phyloP scores from a whole-genome alignment of 352 stramenopile species.

The Phytophthora multivora region DNA sequence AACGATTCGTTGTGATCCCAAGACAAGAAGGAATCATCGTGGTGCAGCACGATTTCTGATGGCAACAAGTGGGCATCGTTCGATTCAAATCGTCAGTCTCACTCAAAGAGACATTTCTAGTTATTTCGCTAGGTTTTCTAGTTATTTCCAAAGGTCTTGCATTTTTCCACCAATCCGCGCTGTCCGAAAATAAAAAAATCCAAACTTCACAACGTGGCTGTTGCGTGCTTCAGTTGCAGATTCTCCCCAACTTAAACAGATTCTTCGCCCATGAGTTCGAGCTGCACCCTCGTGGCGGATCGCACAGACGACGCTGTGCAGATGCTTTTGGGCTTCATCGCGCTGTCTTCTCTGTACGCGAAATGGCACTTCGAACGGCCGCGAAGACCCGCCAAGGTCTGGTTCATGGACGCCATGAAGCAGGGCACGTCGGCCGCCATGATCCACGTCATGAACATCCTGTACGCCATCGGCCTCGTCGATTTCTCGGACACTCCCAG shows the following conservation, averaged over 20 bases:
- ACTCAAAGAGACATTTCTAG: slow-evolving; percentile 5
- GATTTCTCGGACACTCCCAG: slow-evolving; percentile 53
- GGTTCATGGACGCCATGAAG: slow-evolving; percentile 88
- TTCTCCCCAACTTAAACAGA: slow-evolving; percentile 13
- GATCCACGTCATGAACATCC: slow-evolving; percentile 82
- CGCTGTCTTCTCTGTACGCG: slow-evolving; percentile 75
- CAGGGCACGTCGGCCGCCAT: slow-evolving; percentile 80
- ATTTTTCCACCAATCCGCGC: slow-evolving; percentile 17
- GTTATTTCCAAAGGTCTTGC: background rate
- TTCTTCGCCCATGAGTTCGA: slow-evolving; percentile 34
- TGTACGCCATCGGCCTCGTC: slow-evolving; percentile 76
- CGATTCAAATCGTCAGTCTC: slow-evolving; percentile 1
- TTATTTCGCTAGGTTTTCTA: background rate
- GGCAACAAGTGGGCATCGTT: slow-evolving; percentile 3
- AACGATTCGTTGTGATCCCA: background rate
- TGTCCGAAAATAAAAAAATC: background rate
- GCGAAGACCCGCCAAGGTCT: slow-evolving; percentile 64
- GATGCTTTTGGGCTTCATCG: slow-evolving; percentile 75
- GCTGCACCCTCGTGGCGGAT: slow-evolving; percentile 74
- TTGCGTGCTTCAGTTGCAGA: slow-evolving; percentile 20
- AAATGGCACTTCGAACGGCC: slow-evolving; percentile 80
- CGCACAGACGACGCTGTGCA: slow-evolving; percentile 77
- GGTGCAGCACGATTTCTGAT: too few species aligned
- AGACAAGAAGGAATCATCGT: background rate
- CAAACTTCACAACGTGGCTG: slow-evolving; percentile 8